These are phyloP conservation scores for Thraustochytrium striatum DNA, from an alignment of 352 stramenopile species.

Conservation along the genomic window DNA sequence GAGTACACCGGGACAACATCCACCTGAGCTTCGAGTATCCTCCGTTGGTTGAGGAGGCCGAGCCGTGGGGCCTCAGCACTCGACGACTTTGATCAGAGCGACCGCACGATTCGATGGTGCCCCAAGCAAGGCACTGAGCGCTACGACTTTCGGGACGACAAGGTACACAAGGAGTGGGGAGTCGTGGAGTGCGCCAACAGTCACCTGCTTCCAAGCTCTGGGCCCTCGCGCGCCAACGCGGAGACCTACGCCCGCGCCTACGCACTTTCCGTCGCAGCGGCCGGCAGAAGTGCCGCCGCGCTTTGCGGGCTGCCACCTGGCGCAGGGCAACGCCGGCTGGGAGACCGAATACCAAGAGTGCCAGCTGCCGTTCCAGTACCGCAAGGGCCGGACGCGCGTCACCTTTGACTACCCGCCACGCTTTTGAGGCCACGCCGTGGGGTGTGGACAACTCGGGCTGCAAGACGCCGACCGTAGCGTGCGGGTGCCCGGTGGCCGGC, in stretches of 20 bases:
- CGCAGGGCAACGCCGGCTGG: neutral
- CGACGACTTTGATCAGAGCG: neutral
- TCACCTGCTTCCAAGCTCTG: neutral
- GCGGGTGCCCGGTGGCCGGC: no score
- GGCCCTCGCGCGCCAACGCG: no score
- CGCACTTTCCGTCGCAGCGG: neutral
- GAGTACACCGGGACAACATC: neutral
- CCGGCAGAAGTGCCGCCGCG: neutral
- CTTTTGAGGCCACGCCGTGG: no score
- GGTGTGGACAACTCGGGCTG: no score
- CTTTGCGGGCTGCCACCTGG: neutral
- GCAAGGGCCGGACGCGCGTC: neutral
- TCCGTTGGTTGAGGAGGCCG: neutral
- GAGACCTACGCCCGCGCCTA: neutral
- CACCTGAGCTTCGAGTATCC: neutral
- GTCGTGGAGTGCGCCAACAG: neutral
- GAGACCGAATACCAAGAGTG: neutral
- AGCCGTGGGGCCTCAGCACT: neutral
- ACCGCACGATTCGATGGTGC: no score
- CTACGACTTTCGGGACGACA: neutral
- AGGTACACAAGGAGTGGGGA: neutral
- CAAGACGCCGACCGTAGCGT: no score
- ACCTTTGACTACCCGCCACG: constrained; percentile 13
- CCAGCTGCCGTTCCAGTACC: neutral
- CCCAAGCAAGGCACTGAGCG: neutral